Conservation (phyloP, 2,329 filamentous ascomycete species). For the Metarhizium rileyi region DNA sequence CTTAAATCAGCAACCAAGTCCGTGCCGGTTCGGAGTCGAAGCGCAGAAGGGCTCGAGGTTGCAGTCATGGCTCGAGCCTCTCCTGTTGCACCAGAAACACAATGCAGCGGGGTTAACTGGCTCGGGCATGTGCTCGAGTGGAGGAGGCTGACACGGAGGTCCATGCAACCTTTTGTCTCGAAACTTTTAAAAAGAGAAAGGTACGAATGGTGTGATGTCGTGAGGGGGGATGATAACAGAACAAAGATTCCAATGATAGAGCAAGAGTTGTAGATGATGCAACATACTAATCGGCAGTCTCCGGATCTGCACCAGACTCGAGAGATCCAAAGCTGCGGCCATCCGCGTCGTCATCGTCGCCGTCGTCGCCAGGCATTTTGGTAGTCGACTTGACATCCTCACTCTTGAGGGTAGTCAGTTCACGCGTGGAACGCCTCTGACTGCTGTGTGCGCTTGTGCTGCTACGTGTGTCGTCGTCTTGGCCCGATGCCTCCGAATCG, state of each 20-base stretch:
- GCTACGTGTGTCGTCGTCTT: slow-evolving; percentile 20
- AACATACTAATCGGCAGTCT: slow-evolving; percentile 10
- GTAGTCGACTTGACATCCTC: slow-evolving; percentile 20
- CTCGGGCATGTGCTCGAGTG: neutral
- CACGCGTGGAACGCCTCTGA: slow-evolving; percentile 16
- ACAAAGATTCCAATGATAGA: neutral
- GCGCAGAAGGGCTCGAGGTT: neutral
- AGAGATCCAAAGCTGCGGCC: slow-evolving; percentile 24
- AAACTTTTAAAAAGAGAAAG: neutral
- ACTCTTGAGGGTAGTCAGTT: slow-evolving; percentile 25
- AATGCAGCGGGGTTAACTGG: neutral
- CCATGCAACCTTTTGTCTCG: neutral
- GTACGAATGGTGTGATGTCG: too few relatives aligned
- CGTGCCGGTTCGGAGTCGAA: too few relatives aligned
- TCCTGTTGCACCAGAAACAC: neutral
- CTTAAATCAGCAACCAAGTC: neutral
- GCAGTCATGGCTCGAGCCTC: neutral
- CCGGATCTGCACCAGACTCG: slow-evolving; percentile 21
- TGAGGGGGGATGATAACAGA: neutral
- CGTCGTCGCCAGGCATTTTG: slow-evolving; percentile 18
- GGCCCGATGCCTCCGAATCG: slow-evolving; percentile 21
- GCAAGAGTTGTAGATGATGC: neutral
- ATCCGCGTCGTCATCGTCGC: slow-evolving; percentile 23
- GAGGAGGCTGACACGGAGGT: neutral
- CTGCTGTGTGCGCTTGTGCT: slow-evolving; percentile 21